Conservation (phyloP, 2,329 filamentous ascomycete genomes). For the Chaetothyriales sp. region DNA sequence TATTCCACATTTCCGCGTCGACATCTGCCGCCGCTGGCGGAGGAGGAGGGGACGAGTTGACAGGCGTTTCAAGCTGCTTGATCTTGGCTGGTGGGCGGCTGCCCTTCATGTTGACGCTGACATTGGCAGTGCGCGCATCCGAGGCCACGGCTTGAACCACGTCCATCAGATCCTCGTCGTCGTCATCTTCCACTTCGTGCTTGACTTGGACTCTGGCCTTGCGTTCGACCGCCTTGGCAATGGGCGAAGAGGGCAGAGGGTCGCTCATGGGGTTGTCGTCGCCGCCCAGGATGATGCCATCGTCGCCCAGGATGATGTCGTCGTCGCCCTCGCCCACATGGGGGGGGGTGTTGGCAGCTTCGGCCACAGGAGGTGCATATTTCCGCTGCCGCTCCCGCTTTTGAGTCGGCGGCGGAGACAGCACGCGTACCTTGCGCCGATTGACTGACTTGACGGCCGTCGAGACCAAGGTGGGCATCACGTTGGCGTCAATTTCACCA, state of each 20-base stretch:
- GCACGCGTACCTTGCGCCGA: conserved; percentile 62
- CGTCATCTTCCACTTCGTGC: conserved; percentile 63
- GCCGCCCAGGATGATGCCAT: conserved; percentile 51
- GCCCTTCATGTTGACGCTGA: conserved; percentile 66
- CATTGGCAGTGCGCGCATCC: conserved; percentile 47
- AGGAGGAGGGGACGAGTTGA: conserved; percentile 60
- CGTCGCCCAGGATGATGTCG: conserved; percentile 42
- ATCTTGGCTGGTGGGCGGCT: conserved; percentile 64
- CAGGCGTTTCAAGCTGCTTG: conserved; percentile 54
- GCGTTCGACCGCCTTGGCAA: conserved; percentile 62
- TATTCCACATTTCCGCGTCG: conserved; percentile 77
- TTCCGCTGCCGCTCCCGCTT: conserved; percentile 26
- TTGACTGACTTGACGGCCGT: conserved; percentile 59
- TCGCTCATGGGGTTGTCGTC: conserved; percentile 79
- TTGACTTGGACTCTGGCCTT: conserved; percentile 46
- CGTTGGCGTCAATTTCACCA: conserved; percentile 73
- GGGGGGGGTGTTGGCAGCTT: conserved; percentile 35
- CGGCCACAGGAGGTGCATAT: conserved; percentile 20
- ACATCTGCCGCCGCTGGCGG: conserved; percentile 45
- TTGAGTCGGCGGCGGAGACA: conserved; percentile 58
- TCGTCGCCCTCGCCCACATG: conserved; percentile 33
- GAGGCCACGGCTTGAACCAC: conserved; percentile 61
- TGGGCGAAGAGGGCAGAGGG: conserved; percentile 72
- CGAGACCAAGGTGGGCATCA: conserved; percentile 43
- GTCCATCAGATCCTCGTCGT: conserved; percentile 75